Conservation (phyloP, 176 grass and related monocot species). For the Eleusine indica region DNA sequence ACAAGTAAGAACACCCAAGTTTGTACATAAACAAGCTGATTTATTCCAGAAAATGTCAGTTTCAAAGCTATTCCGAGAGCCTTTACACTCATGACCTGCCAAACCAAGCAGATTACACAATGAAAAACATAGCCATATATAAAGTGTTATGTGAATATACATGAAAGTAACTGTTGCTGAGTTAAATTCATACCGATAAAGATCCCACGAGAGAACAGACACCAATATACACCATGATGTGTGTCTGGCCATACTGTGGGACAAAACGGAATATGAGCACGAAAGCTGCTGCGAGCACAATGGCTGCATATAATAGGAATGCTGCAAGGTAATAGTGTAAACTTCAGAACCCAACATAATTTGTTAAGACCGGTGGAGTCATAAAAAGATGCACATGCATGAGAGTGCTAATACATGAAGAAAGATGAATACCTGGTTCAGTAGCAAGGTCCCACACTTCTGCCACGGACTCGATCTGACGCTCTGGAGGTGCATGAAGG, state of each 20-base stretch:
- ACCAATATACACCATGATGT: constrained; percentile 85
- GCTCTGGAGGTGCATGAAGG: constrained; percentile 91
- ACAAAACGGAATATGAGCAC: constrained; percentile 76
- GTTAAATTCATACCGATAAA: constrained; percentile 62
- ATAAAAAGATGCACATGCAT: background rate
- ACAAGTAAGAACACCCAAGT: constrained; percentile 88
- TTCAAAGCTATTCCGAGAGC: constrained; percentile 96
- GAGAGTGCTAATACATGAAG: background rate
- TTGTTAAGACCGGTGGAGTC: background rate
- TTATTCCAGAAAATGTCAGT: constrained; percentile 95
- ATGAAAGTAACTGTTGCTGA: constrained; percentile 7
- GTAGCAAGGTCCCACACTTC: constrained; percentile 98
- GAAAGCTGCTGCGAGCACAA: constrained; percentile 69
- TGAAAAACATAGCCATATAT: constrained; percentile 12
- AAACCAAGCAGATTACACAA: constrained; percentile 31
- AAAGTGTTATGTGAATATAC: constrained; percentile 11
- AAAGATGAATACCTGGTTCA: constrained; percentile 68
- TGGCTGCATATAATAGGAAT: constrained; percentile 67
- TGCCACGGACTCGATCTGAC: constrained; percentile 81
- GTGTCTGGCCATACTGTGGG: constrained; percentile 81
- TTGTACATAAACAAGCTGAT: constrained; percentile 92
- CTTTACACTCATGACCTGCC: constrained; percentile 98
- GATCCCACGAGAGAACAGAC: constrained; percentile 86
- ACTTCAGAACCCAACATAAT: constrained; percentile 25
- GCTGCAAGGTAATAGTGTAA: constrained; percentile 53